Percentiles rank a stretch among this genome's conserved stretches.
Evolutionary conservation across 2,329 filamentous ascomycete genomes (phyloP).

Genomic region (Ceratocystis huliohia): DNA sequence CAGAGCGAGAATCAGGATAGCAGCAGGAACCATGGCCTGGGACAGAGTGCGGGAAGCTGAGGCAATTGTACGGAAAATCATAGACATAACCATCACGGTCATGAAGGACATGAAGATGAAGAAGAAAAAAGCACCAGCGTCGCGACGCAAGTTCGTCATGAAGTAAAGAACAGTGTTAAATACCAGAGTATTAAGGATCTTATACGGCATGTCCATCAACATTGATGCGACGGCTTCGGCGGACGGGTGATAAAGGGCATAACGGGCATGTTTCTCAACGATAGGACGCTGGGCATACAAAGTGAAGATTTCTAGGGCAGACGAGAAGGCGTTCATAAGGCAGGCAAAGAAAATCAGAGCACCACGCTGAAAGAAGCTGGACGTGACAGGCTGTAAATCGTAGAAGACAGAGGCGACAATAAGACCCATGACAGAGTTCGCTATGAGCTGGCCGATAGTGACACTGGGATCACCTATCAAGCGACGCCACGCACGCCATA

Average conservation of each 20-base stretch:
- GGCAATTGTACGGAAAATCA: constrained; percentile 75
- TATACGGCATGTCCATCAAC: constrained; percentile 75
- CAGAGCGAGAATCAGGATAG: constrained; percentile 50
- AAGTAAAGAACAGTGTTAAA: constrained; percentile 82
- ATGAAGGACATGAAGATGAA: constrained; percentile 66
- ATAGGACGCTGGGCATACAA: constrained; percentile 82
- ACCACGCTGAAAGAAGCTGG: constrained; percentile 66
- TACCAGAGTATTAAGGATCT: constrained; percentile 56
- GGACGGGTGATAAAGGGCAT: constrained; percentile 80
- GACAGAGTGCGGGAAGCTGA: constrained; percentile 58
- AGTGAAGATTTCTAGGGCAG: constrained; percentile 69
- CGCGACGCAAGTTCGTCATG: constrained; percentile 66
- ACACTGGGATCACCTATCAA: constrained; percentile 64
- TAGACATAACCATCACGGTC: constrained; percentile 67
- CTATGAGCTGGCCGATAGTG: constrained; percentile 54
- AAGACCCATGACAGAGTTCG: constrained; percentile 63
- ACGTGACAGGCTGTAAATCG: constrained; percentile 52
- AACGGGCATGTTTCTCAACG: constrained; percentile 77
- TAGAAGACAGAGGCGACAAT: constrained; percentile 73
- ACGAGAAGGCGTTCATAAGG: constrained; percentile 72
- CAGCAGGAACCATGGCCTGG: constrained; percentile 48
- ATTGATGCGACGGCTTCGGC: constrained; percentile 81
- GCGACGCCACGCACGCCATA: constrained; percentile 68
- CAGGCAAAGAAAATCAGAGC: constrained; percentile 79
- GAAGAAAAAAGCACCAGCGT: constrained; percentile 69